Evolutionary conservation across 2,329 filamentous ascomycete genomes (phyloP).

Genomic region (Penicillium sp.): DNA sequence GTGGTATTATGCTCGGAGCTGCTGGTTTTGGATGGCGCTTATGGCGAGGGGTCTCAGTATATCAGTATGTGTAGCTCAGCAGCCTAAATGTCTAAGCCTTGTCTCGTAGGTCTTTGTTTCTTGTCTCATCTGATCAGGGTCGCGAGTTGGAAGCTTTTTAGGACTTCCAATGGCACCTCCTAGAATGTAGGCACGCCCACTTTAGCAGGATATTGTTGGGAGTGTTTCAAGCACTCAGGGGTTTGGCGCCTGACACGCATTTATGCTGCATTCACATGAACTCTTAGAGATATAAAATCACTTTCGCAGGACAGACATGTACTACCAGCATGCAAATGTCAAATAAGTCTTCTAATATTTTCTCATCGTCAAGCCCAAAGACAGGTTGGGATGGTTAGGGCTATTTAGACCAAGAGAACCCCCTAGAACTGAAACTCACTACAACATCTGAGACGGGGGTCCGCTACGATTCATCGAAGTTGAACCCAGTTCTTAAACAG

Average conservation of each 20-base stretch:
- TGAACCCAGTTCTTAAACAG: conserved; percentile 8
- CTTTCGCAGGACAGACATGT: neutral
- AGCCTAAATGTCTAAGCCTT: no score
- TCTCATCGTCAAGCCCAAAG: neutral
- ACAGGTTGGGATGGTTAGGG: no score
- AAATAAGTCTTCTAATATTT: neutral
- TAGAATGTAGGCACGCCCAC: neutral
- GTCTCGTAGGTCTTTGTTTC: neutral
- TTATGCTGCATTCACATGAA: neutral
- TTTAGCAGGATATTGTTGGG: neutral
- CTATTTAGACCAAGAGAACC: conserved; percentile 17
- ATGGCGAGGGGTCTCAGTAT: neutral
- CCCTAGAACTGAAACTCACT: conserved; percentile 19
- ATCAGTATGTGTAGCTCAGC: neutral
- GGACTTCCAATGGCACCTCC: neutral
- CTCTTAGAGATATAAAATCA: neutral
- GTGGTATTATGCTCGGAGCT: neutral
- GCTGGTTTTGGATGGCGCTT: neutral
- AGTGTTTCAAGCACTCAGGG: neutral
- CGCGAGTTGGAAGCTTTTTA: no score
- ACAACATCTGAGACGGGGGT: conserved; percentile 25
- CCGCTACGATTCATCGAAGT: conserved; percentile 20
- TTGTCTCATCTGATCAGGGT: neutral
- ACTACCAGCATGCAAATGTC: neutral
- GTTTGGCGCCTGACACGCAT: neutral